Evolutionary conservation across 2,329 filamentous ascomycete genomes (phyloP).

Genomic region (Arthroderma sp.): DNA sequence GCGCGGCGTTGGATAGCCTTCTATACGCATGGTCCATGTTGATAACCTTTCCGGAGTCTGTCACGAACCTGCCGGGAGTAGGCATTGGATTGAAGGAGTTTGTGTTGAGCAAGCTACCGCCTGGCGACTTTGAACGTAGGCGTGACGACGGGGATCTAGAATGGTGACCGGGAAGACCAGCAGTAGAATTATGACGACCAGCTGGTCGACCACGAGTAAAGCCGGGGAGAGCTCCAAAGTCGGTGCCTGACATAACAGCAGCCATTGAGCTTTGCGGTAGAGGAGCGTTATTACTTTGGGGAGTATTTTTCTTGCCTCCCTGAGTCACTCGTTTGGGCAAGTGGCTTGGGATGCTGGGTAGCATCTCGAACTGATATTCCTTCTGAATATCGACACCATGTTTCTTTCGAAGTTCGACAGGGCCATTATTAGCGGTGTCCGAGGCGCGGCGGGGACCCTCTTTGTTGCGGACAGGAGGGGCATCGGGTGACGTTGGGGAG

Average conservation of each 20-base stretch:
- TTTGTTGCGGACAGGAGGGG: conserved; percentile 18
- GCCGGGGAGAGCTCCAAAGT: conserved; percentile 22
- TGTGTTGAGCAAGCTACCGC: conserved; percentile 36
- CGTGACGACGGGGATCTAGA: conserved; percentile 20
- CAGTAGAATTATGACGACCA: conserved; percentile 27
- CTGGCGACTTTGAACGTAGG: conserved; percentile 22
- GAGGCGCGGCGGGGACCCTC: conserved; percentile 24
- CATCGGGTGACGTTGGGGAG: conserved; percentile 20
- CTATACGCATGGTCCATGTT: conserved; percentile 59
- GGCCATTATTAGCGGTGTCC: conserved; percentile 15
- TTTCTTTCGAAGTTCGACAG: conserved; percentile 14
- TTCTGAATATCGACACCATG: conserved; percentile 18
- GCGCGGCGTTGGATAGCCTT: conserved; percentile 56
- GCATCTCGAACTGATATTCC: conserved; percentile 33
- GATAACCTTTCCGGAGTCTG: conserved; percentile 49
- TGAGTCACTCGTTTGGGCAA: conserved; percentile 31
- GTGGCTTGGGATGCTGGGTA: conserved; percentile 31
- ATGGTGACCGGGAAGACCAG: conserved; percentile 20
- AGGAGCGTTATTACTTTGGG: conserved; percentile 7
- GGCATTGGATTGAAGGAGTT: conserved; percentile 34
- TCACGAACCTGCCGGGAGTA: conserved; percentile 33
- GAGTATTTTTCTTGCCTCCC: conserved; percentile 25
- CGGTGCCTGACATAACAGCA: conserved; percentile 29
- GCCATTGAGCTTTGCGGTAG: conserved; percentile 33
- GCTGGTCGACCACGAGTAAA: conserved; percentile 23